Percentiles rank a stretch among this genome's conserved stretches.
phyloP scores from a whole-genome alignment of 352 stramenopile species.

The Thalassiosira ordinaria region DNA sequence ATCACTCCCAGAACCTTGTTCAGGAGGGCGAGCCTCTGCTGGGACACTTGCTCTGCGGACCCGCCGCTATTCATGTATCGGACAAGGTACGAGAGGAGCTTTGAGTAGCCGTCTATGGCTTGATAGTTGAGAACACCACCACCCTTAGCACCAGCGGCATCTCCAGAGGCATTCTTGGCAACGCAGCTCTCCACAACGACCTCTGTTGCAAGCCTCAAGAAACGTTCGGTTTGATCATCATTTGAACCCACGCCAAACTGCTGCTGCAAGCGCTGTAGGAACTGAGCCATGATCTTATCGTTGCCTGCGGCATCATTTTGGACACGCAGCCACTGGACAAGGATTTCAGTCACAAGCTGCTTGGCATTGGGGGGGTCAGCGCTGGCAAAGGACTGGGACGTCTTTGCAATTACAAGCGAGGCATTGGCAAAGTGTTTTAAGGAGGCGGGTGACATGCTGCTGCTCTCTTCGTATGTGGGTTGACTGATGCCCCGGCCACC shows the following conservation, averaged over 20 bases:
- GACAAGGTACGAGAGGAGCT: constrained; percentile 95
- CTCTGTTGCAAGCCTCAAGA: constrained; percentile 96
- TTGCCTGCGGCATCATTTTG: constrained; percentile 92
- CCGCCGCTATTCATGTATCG: constrained; percentile 92
- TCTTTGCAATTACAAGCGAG: constrained; percentile 66
- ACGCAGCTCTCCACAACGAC: constrained; percentile 95
- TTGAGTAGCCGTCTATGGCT: constrained; percentile 95
- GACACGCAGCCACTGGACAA: constrained; percentile 98
- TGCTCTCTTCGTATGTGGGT: constrained; percentile 62
- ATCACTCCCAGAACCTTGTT: constrained; percentile 95
- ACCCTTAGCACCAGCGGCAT: too few relatives aligned
- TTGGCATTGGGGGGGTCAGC: constrained; percentile 82
- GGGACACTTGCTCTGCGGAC: constrained; percentile 79
- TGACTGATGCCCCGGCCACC: too few relatives aligned
- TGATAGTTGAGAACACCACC: constrained; percentile 93
- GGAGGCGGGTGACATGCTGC: constrained; percentile 75
- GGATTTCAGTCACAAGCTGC: constrained; percentile 87
- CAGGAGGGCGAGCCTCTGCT: constrained; percentile 86
- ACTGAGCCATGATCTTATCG: constrained; percentile 96
- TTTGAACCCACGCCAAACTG: constrained; percentile 95
- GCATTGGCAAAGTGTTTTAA: constrained; percentile 67
- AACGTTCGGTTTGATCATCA: constrained; percentile 96
- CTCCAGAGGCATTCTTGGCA: too few relatives aligned
- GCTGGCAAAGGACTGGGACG: constrained; percentile 66
- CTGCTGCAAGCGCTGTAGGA: constrained; percentile 92